Base-by-base conservation (phyloP, 1,139 yeast species). In the Geotrichum armillariae region DNA sequence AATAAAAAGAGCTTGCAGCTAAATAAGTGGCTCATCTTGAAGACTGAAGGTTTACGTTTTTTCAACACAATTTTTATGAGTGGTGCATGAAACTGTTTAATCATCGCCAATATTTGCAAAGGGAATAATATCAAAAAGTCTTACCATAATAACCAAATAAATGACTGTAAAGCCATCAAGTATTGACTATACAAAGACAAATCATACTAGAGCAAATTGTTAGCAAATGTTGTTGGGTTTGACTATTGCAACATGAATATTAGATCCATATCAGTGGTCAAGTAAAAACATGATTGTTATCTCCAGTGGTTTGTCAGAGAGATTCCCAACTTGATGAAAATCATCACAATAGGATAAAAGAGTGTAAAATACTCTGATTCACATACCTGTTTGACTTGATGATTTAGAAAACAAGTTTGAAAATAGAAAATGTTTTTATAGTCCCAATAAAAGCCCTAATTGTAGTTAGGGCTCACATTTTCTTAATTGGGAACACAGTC, bases 231-330 rank as follows among this genome's bases (percentile, higher is more conserved):
- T n/a, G n/a, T n/a, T n/a, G n/a, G n/a, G n/a, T n/a, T n/a, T n/a
- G n/a, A n/a, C n/a, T n/a, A n/a, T n/a, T n/a, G n/a, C n/a, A n/a
- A n/a, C n/a, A n/a, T n/a, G n/a, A n/a, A n/a, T n/a, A n/a, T n/a
- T n/a, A n/a, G n/a, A n/a, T n/a, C n/a, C n/a, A 31, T 12, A 47
- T 63, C 66, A 63, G 66, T 52, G 61, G 48, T 56, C 60, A 63
- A 64, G 64, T 46, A 52, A 56, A 25, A 43, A 43, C 41, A 53
- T 52, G 41, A 50, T 46, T 46, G 47, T 51, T 57, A 58, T 57
- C 65, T 66, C 65, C 68, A 66, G 56, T 57, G 50, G 29, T 42
- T 59, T 63, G 68, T 66, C 69, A 66, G 70, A 65, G 69, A 66
- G 70, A 66, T 65, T 66, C 70, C 69, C 70, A 66, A 59, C 65